A percentile compares a stretch with the other conserved stretches of the same genome.
phyloP scores from a whole-genome alignment of 345 rosid species.

The Linum usitatissimum region DNA sequence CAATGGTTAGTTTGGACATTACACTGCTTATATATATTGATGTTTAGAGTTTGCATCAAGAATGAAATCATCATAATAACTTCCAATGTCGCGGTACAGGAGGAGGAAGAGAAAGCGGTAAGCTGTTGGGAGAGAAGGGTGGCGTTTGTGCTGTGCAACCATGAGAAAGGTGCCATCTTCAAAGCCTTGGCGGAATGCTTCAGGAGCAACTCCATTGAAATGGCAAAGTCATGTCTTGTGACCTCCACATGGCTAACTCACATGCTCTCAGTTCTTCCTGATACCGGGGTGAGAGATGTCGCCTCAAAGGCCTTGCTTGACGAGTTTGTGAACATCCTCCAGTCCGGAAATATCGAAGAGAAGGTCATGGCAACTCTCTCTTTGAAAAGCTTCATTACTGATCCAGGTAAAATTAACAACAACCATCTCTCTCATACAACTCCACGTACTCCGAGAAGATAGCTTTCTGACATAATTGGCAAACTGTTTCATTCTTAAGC shows the following conservation, averaged over 20 bases:
- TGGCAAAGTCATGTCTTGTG: slow-evolving; percentile 45
- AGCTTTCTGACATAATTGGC: background rate
- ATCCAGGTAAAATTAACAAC: slow-evolving; percentile 27
- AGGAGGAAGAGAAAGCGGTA: slow-evolving; percentile 42
- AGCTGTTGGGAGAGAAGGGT: slow-evolving; percentile 50
- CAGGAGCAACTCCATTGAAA: slow-evolving; percentile 46
- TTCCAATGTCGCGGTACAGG: slow-evolving; percentile 15
- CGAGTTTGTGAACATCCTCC: slow-evolving; percentile 47
- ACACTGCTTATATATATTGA: background rate
- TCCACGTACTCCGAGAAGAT: background rate
- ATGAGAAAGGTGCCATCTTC: slow-evolving; percentile 56
- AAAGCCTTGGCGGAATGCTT: slow-evolving; percentile 55
- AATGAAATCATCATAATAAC: no score
- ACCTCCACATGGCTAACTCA: slow-evolving; percentile 45
- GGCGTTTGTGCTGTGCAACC: slow-evolving; percentile 50
- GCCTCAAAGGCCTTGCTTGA: slow-evolving; percentile 45
- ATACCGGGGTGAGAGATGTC: slow-evolving; percentile 30
- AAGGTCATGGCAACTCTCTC: slow-evolving; percentile 52
- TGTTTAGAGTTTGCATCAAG: no score
- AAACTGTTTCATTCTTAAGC: slow-evolving; percentile 14
- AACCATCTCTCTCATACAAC: background rate
- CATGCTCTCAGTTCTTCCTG: slow-evolving; percentile 52
- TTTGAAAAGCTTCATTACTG: slow-evolving; percentile 42
- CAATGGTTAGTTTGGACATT: slow-evolving; percentile 19
- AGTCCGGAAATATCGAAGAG: slow-evolving; percentile 49